Percentiles rank a stretch among this genome's conserved stretches.
Evolutionary conservation across 164 flowering plant species (phyloP).

Genomic region (Platanus orientalis): DNA sequence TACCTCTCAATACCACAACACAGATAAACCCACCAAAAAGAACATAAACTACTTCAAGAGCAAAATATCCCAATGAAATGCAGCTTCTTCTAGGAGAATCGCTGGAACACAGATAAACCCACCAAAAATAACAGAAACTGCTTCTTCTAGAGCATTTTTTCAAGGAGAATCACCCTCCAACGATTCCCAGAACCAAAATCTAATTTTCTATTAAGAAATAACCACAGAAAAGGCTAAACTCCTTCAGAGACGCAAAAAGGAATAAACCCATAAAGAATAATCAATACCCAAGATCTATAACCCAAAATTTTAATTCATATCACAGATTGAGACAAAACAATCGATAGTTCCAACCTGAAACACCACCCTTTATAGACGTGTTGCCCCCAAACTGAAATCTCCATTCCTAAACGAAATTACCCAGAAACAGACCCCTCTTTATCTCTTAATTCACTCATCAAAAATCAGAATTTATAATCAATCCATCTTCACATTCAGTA

Average conservation of each 20-base stretch:
- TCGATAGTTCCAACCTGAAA: background rate
- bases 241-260: background rate
- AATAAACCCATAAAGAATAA: background rate
- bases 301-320: background rate
- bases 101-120: slow-evolving; percentile 7
- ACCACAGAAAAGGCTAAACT: background rate
- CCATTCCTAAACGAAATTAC: background rate
- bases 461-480: background rate
- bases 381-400: background rate
- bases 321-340: slow-evolving; percentile 10
- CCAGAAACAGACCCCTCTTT: background rate
- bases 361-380: background rate
- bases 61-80: slow-evolving; percentile 7
- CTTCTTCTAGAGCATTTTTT: too few relatives aligned
- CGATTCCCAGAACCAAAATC: slow-evolving; percentile 4
- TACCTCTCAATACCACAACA: slow-evolving; percentile 3
- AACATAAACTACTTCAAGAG: slow-evolving; percentile 3
- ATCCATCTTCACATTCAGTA: slow-evolving; percentile 4
- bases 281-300: background rate
- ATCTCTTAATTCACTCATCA: slow-evolving; percentile 2
- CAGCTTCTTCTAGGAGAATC: too few relatives aligned
- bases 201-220: too few relatives aligned
- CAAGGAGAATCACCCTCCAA: slow-evolving; percentile 3
- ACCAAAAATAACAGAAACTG: slow-evolving; percentile 1
- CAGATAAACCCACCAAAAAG: slow-evolving; percentile 7